Conservation (phyloP, 2,329 filamentous ascomycete genomes). For the Penicillium corylophilum region DNA sequence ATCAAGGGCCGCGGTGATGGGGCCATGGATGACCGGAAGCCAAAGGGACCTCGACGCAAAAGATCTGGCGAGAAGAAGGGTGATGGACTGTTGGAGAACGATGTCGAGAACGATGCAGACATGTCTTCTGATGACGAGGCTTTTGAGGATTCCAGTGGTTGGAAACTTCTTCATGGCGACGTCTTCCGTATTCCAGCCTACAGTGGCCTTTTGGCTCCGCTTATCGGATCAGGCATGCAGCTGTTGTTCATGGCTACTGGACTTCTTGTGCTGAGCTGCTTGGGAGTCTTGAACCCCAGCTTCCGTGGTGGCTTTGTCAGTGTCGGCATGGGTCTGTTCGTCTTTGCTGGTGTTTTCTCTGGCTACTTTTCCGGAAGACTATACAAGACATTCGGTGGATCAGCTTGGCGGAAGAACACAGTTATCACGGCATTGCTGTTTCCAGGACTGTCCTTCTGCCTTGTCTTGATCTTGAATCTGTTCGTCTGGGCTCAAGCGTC, state of each 20-base stretch:
- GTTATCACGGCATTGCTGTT: conserved; percentile 74
- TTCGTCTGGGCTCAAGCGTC: conserved; percentile 90
- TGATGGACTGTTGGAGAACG: conserved; percentile 59
- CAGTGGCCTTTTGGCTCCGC: conserved; percentile 72
- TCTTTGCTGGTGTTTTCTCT: conserved; percentile 79
- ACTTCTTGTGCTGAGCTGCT: conserved; percentile 68
- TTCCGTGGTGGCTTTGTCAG: conserved; percentile 89
- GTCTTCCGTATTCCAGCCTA: conserved; percentile 74
- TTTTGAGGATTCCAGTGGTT: conserved; percentile 77
- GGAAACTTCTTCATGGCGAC: conserved; percentile 86
- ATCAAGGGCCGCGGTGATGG: conserved; percentile 72
- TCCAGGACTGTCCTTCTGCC: conserved; percentile 72
- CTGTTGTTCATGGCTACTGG: conserved; percentile 77
- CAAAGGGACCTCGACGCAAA: conserved; percentile 44
- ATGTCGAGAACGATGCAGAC: conserved; percentile 54
- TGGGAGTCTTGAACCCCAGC: conserved; percentile 79
- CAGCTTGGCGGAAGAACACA: conserved; percentile 72
- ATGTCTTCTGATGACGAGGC: conserved; percentile 67
- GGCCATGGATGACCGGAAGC: conserved; percentile 65
- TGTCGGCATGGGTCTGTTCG: conserved; percentile 77
- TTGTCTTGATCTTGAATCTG: conserved; percentile 77
- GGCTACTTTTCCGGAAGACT: conserved; percentile 83
- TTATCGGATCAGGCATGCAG: conserved; percentile 84
- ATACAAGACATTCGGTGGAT: conserved; percentile 79
- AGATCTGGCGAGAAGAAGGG: conserved; percentile 53